Evolutionary conservation across 306 rosid genomes (phyloP).

Genomic region (Cucumis cinereus): DNA sequence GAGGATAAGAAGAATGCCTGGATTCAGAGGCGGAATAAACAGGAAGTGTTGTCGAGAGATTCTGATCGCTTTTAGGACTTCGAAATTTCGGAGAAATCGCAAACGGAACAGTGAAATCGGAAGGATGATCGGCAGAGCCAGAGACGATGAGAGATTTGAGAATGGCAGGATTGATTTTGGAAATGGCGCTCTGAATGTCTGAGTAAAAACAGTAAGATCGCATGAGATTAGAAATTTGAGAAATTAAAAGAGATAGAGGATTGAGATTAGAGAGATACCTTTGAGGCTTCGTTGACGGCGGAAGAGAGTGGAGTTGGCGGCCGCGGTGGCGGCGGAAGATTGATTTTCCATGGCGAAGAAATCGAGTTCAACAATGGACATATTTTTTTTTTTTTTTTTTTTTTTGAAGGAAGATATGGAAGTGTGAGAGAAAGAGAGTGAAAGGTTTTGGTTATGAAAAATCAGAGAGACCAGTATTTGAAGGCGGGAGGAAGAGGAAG

Average conservation of each 20-base stretch:
- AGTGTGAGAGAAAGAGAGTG: not conserved
- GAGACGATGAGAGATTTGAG: slow-evolving; percentile 26
- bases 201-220: not conserved
- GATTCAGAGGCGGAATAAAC: not conserved
- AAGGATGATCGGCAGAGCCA: not conserved
- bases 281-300: slow-evolving; percentile 29
- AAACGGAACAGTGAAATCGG: not conserved
- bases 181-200: slow-evolving; percentile 22
- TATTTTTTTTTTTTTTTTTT: not conserved
- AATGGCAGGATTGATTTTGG: slow-evolving; percentile 27
- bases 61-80: not conserved
- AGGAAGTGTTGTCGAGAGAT: not conserved
- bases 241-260: too few species aligned
- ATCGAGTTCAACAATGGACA: slow-evolving; percentile 29
- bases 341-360: slow-evolving; percentile 25
- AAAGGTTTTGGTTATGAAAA: not conserved
- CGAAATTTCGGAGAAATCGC: not conserved
- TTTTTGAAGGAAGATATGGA: not conserved
- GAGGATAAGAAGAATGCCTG: not conserved
- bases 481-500: not conserved
- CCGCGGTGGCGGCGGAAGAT: not conserved
- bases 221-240: not conserved
- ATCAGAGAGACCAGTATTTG: not conserved
- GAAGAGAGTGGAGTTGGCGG: slow-evolving; percentile 25
- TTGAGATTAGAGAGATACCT: slow-evolving; percentile 3